phyloP scores from a whole-genome alignment of 129 eudicot genomes.

The Logfia minima region DNA sequence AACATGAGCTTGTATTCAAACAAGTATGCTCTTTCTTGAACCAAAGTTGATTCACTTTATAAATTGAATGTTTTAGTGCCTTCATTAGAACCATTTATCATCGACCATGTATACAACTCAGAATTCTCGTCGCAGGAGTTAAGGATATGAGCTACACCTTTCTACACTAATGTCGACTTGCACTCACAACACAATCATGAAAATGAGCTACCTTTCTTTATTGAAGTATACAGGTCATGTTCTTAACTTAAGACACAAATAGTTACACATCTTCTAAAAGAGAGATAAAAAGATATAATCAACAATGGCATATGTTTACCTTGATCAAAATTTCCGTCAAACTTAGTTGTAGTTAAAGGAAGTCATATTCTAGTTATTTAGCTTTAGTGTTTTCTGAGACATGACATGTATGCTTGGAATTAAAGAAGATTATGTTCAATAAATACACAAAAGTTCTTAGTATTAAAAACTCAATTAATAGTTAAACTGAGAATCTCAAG shows the following conservation, averaged over 20 bases:
- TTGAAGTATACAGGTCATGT: neutral
- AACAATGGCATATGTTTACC: neutral
- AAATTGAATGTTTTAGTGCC: slow-evolving; percentile 4
- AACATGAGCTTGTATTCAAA: neutral
- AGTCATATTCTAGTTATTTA: too few species aligned
- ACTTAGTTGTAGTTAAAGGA: neutral
- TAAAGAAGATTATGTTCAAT: too few species aligned
- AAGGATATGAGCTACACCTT: neutral
- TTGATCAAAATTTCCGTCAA: neutral
- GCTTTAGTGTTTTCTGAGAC: too few species aligned
- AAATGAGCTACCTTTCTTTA: neutral
- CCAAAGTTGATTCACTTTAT: neutral
- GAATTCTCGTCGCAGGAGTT: neutral
- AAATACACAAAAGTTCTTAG: too few species aligned
- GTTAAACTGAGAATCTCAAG: too few species aligned
- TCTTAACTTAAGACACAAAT: too few species aligned
- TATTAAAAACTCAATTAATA: too few species aligned
- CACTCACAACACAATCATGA: neutral
- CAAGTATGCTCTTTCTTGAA: slow-evolving; percentile 1
- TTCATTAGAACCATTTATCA: neutral
- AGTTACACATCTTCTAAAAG: neutral
- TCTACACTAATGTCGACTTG: neutral
- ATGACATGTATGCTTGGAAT: too few species aligned
- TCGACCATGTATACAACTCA: neutral
- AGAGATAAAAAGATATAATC: neutral